A percentile compares a stretch with the other conserved stretches of the same genome.
phyloP scores from a whole-genome alignment of 192 early-diverging fungal species.

The Coemansia sp. region DNA sequence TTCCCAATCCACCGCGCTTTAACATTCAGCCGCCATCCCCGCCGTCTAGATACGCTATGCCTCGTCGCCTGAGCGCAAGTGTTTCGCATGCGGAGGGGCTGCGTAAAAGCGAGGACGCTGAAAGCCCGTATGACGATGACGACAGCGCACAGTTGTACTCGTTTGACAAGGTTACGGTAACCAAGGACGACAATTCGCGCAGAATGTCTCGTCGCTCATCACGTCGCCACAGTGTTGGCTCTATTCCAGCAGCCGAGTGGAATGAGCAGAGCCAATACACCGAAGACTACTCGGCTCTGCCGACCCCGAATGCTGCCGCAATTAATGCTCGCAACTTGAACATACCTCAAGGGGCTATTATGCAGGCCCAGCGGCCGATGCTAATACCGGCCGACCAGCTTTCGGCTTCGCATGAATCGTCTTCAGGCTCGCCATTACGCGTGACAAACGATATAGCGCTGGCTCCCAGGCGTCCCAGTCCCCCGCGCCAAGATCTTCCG shows the following conservation, averaged over 20 bases:
- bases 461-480: not conserved
- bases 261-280: not conserved
- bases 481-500: slow-evolving; percentile 4
- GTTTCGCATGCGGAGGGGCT: not conserved
- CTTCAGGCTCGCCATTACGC: not conserved
- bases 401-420: slow-evolving; percentile 1
- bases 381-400: slow-evolving; percentile 12
- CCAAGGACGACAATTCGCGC: not conserved
- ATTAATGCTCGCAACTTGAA: not conserved
- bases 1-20: not conserved
- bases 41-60: not conserved
- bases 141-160: slow-evolving; percentile 29
- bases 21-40: not conserved
- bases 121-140: slow-evolving; percentile 24
- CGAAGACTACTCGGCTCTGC: not conserved
- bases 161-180: slow-evolving; percentile 37
- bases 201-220: slow-evolving; percentile 6
- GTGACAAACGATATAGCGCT: not conserved
- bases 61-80: slow-evolving; percentile 4
- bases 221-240: slow-evolving; percentile 1
- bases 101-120: slow-evolving; percentile 7
- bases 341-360: not conserved
- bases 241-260: not conserved
- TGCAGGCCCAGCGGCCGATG: slow-evolving; percentile 17
- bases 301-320: not conserved